Evolutionary conservation across 2,329 filamentous ascomycete species (phyloP).

Genomic region (Epichloe typhina): DNA sequence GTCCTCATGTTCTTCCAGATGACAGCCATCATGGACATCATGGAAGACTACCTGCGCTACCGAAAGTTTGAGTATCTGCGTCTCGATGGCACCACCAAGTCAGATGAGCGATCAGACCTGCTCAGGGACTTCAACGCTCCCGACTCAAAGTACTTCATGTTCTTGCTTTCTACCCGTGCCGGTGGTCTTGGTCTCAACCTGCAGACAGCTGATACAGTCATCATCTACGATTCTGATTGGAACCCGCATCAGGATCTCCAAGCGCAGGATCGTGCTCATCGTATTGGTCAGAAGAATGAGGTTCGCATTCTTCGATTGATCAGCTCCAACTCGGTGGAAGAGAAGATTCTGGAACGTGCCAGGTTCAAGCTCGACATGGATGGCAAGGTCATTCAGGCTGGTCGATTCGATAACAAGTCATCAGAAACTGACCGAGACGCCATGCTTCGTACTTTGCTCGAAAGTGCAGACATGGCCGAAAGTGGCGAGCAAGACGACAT

Average conservation of each 20-base stretch:
- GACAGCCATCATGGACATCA: constrained; percentile 99
- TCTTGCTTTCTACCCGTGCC: constrained; percentile 94
- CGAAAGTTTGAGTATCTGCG: constrained; percentile 77
- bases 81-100: constrained; percentile 92
- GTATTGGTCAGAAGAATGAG: constrained; percentile 99
- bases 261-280: constrained; percentile 97
- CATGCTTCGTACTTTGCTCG: constrained; percentile 84
- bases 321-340: constrained; percentile 92
- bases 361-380: constrained; percentile 99
- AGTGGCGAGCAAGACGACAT: constrained; percentile 79
- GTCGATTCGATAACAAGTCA: constrained; percentile 99
- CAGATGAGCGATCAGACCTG: constrained; percentile 88
- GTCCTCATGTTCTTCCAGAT: constrained; percentile 99
- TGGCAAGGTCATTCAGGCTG: constrained; percentile 96
- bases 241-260: constrained; percentile 99
- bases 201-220: constrained; percentile 96
- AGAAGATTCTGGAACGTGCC: constrained; percentile 94
- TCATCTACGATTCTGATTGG: constrained; percentile 99
- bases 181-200: constrained; percentile 95
- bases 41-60: constrained; percentile 92
- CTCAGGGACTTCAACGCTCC: constrained; percentile 82
- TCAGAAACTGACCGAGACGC: constrained; percentile 97
- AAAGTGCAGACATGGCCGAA: constrained; percentile 62
- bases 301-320: constrained; percentile 93
- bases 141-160: constrained; percentile 88